phyloP scores from a whole-genome alignment of 2,329 filamentous ascomycete genomes.

The Fusarium austroafricanum region DNA sequence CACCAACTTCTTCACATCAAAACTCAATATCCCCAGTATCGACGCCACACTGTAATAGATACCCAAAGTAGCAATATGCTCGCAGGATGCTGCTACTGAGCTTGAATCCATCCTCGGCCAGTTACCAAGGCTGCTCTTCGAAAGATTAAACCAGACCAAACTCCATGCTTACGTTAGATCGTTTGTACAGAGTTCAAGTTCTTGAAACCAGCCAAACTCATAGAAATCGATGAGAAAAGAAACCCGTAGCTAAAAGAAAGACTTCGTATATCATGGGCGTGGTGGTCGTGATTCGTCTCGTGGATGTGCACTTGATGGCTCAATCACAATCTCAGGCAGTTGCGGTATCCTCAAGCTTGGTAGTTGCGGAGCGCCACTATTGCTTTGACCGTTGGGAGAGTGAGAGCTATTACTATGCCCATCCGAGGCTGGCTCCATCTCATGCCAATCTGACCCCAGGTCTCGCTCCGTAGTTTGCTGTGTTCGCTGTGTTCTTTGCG shows the following conservation, averaged over 20 bases:
- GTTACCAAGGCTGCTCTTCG: not conserved
- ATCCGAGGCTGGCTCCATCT: conserved; percentile 7
- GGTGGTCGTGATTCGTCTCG: conserved; percentile 34
- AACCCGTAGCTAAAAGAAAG: conserved; percentile 8
- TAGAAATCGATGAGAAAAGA: not conserved
- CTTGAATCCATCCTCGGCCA: conserved; percentile 3
- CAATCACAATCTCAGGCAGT: conserved; percentile 69
- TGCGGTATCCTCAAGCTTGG: conserved; percentile 63
- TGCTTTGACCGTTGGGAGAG: conserved; percentile 46
- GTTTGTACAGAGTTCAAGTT: conserved; percentile 11
- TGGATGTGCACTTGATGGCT: conserved; percentile 58
- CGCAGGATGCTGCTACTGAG: not conserved
- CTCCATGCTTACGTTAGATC: conserved; percentile 42
- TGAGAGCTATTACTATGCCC: conserved; percentile 4
- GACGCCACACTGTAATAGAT: conserved; percentile 5
- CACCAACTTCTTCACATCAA: conserved; percentile 1
- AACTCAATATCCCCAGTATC: conserved; percentile 3
- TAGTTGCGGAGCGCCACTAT: conserved; percentile 59
- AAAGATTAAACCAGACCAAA: conserved; percentile 34
- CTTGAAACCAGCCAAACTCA: conserved; percentile 1
- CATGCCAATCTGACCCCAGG: conserved; percentile 25
- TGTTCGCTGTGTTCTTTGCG: conserved; percentile 42
- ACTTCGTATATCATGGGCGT: conserved; percentile 22
- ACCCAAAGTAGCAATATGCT: conserved; percentile 4
- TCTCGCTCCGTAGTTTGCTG: conserved; percentile 33